phyloP scores from a whole-genome alignment of 257 asterid genomes.

The Verbena officinalis region DNA sequence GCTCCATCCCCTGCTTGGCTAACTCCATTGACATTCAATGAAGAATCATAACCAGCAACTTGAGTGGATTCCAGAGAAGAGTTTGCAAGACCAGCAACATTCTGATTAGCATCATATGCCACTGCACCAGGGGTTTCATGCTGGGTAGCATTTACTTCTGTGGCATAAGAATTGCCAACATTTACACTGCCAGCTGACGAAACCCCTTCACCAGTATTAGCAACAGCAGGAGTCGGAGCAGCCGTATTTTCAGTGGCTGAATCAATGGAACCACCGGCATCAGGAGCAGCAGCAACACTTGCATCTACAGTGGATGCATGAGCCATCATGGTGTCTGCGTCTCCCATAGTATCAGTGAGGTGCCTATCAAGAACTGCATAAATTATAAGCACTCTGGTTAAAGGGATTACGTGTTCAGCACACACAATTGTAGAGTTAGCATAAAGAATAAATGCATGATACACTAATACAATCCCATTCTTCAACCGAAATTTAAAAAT shows the following conservation, averaged over 20 bases:
- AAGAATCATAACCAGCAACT: slow-evolving; percentile 48
- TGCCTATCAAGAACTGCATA: slow-evolving; percentile 26
- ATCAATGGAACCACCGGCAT: slow-evolving; percentile 33
- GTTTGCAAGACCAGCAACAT: slow-evolving; percentile 39
- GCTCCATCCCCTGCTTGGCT: slow-evolving; percentile 45
- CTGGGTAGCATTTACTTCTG: slow-evolving; percentile 35
- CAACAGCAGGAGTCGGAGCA: slow-evolving; percentile 22
- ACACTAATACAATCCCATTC: not conserved
- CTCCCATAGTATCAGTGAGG: slow-evolving; percentile 34
- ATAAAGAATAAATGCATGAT: not conserved
- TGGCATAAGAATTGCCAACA: slow-evolving; percentile 31
- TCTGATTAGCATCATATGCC: slow-evolving; percentile 39
- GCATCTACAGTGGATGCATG: slow-evolving; percentile 32
- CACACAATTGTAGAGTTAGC: not conserved
- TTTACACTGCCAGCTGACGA: slow-evolving; percentile 27
- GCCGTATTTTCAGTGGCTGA: slow-evolving; percentile 31
- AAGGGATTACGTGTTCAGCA: slow-evolving; percentile 1
- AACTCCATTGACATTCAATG: slow-evolving; percentile 51
- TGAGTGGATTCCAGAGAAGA: slow-evolving; percentile 44
- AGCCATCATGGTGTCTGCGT: slow-evolving; percentile 35
- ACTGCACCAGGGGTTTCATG: slow-evolving; percentile 37
- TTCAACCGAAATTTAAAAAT: not conserved
- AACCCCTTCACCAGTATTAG: slow-evolving; percentile 23
- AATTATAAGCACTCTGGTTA: slow-evolving; percentile 1
- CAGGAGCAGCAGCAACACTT: slow-evolving; percentile 34